A percentile compares a stretch with the other conserved stretches of the same genome.
Conservation (phyloP, 441 rosid species). For the Biscutella auriculata region DNA sequence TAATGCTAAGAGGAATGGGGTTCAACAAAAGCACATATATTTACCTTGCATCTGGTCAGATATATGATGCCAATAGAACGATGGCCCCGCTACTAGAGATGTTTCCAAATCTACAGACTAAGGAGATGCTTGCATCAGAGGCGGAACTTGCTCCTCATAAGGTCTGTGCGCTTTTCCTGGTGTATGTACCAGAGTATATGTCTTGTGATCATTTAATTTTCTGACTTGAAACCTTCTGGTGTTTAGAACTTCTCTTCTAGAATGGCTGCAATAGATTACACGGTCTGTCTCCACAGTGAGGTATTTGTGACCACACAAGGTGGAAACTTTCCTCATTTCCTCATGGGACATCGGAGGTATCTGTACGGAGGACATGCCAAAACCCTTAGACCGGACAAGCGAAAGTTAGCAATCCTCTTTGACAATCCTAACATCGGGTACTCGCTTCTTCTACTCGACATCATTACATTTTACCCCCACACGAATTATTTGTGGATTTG, state of each 20-base stretch:
- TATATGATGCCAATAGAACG: slow-evolving; percentile 80
- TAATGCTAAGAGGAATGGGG: slow-evolving; percentile 99
- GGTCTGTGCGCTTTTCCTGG: slow-evolving; percentile 38
- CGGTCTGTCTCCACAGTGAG: slow-evolving; percentile 98
- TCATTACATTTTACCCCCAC: background rate
- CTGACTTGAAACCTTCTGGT: slow-evolving; percentile 30
- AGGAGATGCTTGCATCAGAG: slow-evolving; percentile 74
- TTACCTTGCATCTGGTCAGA: slow-evolving; percentile 89
- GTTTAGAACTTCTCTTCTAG: slow-evolving; percentile 92
- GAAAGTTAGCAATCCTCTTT: slow-evolving; percentile 88
- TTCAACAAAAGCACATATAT: slow-evolving; percentile 78
- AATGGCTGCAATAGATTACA: slow-evolving; percentile 99
- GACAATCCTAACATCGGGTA: slow-evolving; percentile 95
- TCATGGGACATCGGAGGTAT: slow-evolving; percentile 95
- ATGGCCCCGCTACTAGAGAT: slow-evolving; percentile 90
- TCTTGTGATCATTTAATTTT: slow-evolving; percentile 3
- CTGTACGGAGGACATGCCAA: slow-evolving; percentile 90
- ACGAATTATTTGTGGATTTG: too few relatives aligned
- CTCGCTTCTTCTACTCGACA: slow-evolving; percentile 4
- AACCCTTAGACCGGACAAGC: slow-evolving; percentile 95
- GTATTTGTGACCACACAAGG: slow-evolving; percentile 99
- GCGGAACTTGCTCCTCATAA: slow-evolving; percentile 83
- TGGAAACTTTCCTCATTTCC: slow-evolving; percentile 97
- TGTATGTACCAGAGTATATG: background rate
- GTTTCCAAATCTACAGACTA: slow-evolving; percentile 91